Conservation (phyloP, 768 basidiomycete genomes). For the Amanita subjunquillea region DNA sequence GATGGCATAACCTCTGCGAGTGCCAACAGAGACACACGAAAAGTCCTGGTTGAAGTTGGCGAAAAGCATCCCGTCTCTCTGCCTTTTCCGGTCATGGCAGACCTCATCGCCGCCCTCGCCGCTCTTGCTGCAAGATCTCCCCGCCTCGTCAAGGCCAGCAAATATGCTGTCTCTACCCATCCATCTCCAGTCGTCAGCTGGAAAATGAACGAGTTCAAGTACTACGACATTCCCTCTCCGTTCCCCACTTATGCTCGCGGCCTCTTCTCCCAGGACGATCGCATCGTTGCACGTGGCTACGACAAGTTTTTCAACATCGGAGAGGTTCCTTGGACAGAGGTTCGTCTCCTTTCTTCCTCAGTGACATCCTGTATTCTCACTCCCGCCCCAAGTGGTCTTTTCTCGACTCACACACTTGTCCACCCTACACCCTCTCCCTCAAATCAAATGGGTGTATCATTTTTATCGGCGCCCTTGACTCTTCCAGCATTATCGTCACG, state of each 20-base stretch:
- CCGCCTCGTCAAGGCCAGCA: slow-evolving; percentile 54
- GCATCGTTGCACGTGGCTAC: slow-evolving; percentile 85
- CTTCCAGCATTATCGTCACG: slow-evolving; percentile 67
- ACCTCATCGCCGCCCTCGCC: slow-evolving; percentile 47
- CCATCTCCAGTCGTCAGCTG: slow-evolving; percentile 62
- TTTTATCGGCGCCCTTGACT: slow-evolving; percentile 79
- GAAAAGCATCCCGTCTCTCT: slow-evolving; percentile 44
- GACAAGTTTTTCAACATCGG: slow-evolving; percentile 99
- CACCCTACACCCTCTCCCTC: slow-evolving; percentile 79
- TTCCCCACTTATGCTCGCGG: slow-evolving; percentile 96
- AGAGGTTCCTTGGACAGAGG: slow-evolving; percentile 92
- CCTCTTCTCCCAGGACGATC: slow-evolving; percentile 61
- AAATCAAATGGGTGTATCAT: slow-evolving; percentile 98
- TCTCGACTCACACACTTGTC: slow-evolving; percentile 54
- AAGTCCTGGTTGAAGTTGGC: slow-evolving; percentile 99
- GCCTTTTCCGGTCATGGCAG: slow-evolving; percentile 27
- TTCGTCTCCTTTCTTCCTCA: slow-evolving; percentile 18
- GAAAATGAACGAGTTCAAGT: slow-evolving; percentile 98
- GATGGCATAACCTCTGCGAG: slow-evolving; percentile 92
- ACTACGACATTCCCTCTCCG: slow-evolving; percentile 79
- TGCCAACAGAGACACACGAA: slow-evolving; percentile 93
- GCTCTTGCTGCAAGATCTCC: slow-evolving; percentile 41
- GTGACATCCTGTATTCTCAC: not conserved
- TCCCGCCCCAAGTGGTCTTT: slow-evolving; percentile 53
- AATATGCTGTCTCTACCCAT: slow-evolving; percentile 48